A percentile compares a stretch with the other conserved stretches of the same genome.
phyloP scores from a whole-genome alignment of 2,329 filamentous ascomycete species.

The Coleophoma eucalyptorum region DNA sequence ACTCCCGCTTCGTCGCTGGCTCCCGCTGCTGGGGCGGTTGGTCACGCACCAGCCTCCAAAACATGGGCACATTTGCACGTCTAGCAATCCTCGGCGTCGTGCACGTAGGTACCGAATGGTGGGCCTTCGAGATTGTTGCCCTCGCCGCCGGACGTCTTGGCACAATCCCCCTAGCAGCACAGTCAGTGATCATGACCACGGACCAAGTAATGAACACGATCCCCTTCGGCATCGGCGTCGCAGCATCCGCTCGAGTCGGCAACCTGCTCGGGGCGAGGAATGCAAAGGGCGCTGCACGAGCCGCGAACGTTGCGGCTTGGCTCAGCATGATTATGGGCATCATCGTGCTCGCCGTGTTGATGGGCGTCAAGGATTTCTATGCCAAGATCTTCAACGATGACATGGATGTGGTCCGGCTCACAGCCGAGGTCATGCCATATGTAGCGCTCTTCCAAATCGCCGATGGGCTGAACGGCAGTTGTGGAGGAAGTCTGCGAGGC shows the following conservation, averaged over 20 bases:
- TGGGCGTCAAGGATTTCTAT: constrained; percentile 69
- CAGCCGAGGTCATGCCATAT: constrained; percentile 75
- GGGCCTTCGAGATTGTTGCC: constrained; percentile 90
- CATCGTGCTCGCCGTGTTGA: constrained; percentile 62
- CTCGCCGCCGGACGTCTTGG: constrained; percentile 78
- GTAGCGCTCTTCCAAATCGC: constrained; percentile 90
- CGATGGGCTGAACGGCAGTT: constrained; percentile 81
- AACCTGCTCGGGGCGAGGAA: constrained; percentile 73
- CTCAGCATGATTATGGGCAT: constrained; percentile 67
- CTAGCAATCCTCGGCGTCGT: constrained; percentile 74
- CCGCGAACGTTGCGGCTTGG: constrained; percentile 72
- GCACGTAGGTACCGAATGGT: constrained; percentile 89
- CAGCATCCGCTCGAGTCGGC: constrained; percentile 72
- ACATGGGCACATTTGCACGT: constrained; percentile 67
- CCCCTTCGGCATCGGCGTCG: constrained; percentile 82
- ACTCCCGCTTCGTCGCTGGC: constrained; percentile 67
- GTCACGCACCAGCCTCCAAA: constrained; percentile 58
- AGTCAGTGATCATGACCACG: constrained; percentile 86
- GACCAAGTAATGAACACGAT: constrained; percentile 79
- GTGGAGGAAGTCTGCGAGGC: constrained; percentile 74
- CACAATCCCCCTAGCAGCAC: constrained; percentile 74
- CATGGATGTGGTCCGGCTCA: constrained; percentile 64
- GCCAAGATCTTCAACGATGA: constrained; percentile 82
- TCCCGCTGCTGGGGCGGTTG: constrained; percentile 78
- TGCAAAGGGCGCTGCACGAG: constrained; percentile 60